phyloP scores from a whole-genome alignment of 2,329 filamentous ascomycete species.

The Biscogniauxia marginata region DNA sequence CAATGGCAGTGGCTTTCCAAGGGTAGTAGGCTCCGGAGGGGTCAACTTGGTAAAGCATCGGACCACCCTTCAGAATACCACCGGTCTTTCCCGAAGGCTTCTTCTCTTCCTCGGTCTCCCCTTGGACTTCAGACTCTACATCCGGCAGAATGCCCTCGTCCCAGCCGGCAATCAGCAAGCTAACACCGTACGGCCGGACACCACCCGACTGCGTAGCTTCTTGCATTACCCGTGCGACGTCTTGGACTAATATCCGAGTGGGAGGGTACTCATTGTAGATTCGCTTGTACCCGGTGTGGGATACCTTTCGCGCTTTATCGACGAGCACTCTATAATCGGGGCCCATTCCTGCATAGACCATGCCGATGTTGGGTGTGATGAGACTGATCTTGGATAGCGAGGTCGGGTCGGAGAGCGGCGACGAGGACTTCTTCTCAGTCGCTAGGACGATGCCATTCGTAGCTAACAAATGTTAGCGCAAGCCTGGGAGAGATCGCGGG shows the following conservation, averaged over 20 bases:
- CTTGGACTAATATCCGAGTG: constrained; percentile 97
- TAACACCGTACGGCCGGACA: constrained; percentile 95
- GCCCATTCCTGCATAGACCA: constrained; percentile 99
- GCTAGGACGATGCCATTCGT: constrained; percentile 98
- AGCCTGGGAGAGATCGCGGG: neutral
- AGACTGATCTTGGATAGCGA: constrained; percentile 97
- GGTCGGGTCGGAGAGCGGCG: constrained; percentile 89
- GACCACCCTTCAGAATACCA: constrained; percentile 91
- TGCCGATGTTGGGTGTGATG: constrained; percentile 98
- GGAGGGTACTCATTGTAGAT: constrained; percentile 99
- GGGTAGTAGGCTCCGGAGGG: constrained; percentile 99
- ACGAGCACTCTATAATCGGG: constrained; percentile 97
- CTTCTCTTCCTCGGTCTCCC: constrained; percentile 56
- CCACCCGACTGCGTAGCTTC: constrained; percentile 97
- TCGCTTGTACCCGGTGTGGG: constrained; percentile 97
- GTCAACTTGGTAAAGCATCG: constrained; percentile 97
- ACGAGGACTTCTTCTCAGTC: constrained; percentile 99
- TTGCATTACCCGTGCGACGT: constrained; percentile 96
- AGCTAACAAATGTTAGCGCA: constrained; percentile 51
- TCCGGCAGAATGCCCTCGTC: constrained; percentile 95
- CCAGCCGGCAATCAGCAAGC: constrained; percentile 93
- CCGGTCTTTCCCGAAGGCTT: constrained; percentile 83
- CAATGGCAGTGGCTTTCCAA: constrained; percentile 98
- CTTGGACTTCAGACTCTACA: constrained; percentile 62
- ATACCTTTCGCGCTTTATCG: constrained; percentile 96